Base-by-base conservation (phyloP, 225 moss, liverwort and hornwort species). In the Lunularia cruciata region DNA sequence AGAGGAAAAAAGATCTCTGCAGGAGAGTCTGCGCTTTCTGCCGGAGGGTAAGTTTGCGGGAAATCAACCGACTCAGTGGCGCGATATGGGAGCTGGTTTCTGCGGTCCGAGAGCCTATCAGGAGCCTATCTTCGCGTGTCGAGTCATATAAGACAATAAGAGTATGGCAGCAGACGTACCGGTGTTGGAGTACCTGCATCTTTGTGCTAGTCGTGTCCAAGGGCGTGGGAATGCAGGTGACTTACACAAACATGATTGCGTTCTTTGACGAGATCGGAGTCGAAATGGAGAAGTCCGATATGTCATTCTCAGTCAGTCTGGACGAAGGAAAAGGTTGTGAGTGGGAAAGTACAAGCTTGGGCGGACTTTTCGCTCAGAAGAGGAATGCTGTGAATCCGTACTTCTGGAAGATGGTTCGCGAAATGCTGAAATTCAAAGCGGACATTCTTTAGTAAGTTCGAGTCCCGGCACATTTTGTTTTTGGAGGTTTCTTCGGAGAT, bases 241-340 rank as follows among this genome's bases (percentile, higher is more conserved):
- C 93, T 3, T 98, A 98, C 30, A 87, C 98, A 2, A 81, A 98
- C 76, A 86, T 98, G 89, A 34, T 98, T 8, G 62, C 74, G 18
- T 80, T 79, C 57, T 98, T 93, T 64, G 93, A 91, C 49, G 83
- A 86, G 30, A 60, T 77, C 16, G 89, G 88, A 37, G 89, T 93
- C 67, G 88, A 88, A 38, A 82, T 85, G 72, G 93, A 92, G 87
- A 83, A 82, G 45, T 89, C 90, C 1, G 86, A 93, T 49, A 98
- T 98, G 91, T 91, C 93, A 0, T 98, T 98, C 72, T 82, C 90
- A 1, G 86, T 98, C 20, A 98, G 98, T 65, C 72, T 98, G 86
- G 83, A 72, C 28, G 78, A 46, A 3, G 93, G 96, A 34, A 79
- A 57, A 39, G 93, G 90, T 31, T 98, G 98, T 53, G 93, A 98